Evolutionary conservation across 2,329 filamentous ascomycete genomes (phyloP).

Genomic region (Exophiala viscosa): DNA sequence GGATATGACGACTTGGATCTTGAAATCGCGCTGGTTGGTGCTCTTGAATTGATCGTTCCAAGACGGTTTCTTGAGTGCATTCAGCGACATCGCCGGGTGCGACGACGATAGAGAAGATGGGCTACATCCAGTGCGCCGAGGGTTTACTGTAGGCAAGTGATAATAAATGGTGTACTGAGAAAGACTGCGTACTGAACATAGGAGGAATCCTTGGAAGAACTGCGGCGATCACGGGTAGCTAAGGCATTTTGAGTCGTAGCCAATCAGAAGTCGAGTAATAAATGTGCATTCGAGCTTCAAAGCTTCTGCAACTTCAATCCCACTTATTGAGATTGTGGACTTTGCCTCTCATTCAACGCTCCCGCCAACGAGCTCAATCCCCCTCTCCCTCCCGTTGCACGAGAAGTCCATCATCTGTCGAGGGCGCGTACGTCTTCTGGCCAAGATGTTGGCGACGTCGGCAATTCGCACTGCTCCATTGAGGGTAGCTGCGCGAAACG

Average conservation of each 20-base stretch:
- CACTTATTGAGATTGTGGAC: constrained; percentile 1
- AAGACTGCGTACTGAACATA: too few relatives aligned
- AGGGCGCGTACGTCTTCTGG: constrained; percentile 18
- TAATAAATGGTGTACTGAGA: neutral
- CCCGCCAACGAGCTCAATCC: constrained; percentile 10
- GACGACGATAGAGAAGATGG: neutral
- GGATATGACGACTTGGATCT: constrained; percentile 44
- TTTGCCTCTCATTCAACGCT: constrained; percentile 17
- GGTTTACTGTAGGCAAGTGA: neutral
- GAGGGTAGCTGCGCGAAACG: constrained; percentile 72
- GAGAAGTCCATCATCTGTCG: constrained; percentile 21
- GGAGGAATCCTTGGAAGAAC: too few relatives aligned
- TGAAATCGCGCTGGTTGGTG: constrained; percentile 35
- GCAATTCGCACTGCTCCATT: constrained; percentile 83
- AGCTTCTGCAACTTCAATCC: constrained; percentile 17
- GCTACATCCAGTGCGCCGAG: neutral
- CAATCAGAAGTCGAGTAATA: constrained; percentile 13
- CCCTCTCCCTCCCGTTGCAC: constrained; percentile 14
- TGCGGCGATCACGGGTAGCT: neutral
- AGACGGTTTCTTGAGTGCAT: constrained; percentile 17
- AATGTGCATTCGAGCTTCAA: constrained; percentile 19
- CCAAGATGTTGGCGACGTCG: constrained; percentile 89
- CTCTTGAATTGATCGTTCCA: constrained; percentile 28
- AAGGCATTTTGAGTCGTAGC: neutral
- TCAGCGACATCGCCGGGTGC: constrained; percentile 12